Conservation (phyloP, 1,139 yeast species). For the Candida freyschussii region DNA sequence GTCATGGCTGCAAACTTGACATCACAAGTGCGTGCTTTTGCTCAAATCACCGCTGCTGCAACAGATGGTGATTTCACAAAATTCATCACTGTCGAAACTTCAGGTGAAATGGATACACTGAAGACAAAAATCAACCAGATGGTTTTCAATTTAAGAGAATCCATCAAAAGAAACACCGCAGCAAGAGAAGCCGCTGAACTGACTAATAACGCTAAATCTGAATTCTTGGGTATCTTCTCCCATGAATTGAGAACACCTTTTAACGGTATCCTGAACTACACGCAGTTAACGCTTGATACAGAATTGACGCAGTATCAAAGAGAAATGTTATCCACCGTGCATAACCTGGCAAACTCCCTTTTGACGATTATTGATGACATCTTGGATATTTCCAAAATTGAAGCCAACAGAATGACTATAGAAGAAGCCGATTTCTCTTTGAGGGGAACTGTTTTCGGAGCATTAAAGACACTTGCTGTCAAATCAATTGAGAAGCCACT, state of each 20-base stretch:
- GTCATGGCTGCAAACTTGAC: conserved; percentile 91
- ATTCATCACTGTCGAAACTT: conserved; percentile 85
- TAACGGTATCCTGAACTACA: conserved; percentile 92
- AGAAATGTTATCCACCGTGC: conserved; percentile 85
- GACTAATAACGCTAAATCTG: conserved; percentile 88
- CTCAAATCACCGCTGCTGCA: conserved; percentile 90
- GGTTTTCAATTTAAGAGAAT: conserved; percentile 83
- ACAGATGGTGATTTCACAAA: conserved; percentile 91
- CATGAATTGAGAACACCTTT: conserved; percentile 91
- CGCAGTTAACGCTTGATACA: conserved; percentile 81
- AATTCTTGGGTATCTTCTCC: conserved; percentile 85
- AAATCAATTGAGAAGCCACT: conserved; percentile 84
- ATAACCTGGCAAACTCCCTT: conserved; percentile 78
- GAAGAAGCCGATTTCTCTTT: conserved; percentile 85
- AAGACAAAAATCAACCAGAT: conserved; percentile 88
- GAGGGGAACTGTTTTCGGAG: conserved; percentile 85
- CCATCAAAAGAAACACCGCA: conserved; percentile 85
- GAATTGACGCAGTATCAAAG: conserved; percentile 86
- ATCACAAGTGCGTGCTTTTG: conserved; percentile 89
- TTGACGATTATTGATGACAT: conserved; percentile 86
- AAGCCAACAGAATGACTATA: conserved; percentile 89
- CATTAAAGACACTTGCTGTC: conserved; percentile 81
- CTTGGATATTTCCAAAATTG: conserved; percentile 86
- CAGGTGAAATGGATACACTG: conserved; percentile 91
- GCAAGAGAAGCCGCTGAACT: conserved; percentile 92